A percentile compares a stretch with the other conserved stretches of the same genome.
These are phyloP conservation scores for Eucalyptus cladocalyx DNA, from an alignment of 345 rosid species.

Conservation along the genomic window DNA sequence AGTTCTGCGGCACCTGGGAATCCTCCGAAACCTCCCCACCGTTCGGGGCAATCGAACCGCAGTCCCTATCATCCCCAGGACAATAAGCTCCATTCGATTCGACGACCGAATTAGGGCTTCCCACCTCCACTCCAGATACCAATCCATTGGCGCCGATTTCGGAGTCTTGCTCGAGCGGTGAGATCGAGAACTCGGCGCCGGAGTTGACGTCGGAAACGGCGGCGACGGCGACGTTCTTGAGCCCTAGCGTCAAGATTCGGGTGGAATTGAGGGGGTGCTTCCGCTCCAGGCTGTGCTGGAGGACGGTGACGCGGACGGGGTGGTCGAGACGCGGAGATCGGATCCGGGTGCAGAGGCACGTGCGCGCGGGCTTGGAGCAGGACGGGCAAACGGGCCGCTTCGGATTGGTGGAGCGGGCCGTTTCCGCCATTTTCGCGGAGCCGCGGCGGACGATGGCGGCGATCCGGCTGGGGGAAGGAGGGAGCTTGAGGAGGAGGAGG, in stretches of 20 bases:
- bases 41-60: too few relatives aligned
- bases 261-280: slow-evolving; percentile 76
- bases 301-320: slow-evolving; percentile 56
- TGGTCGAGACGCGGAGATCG: slow-evolving; percentile 38
- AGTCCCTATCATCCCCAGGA: too few relatives aligned
- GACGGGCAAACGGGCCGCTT: slow-evolving; percentile 55
- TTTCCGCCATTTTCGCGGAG: neutral
- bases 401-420: slow-evolving; percentile 5
- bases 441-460: neutral
- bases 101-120: too few relatives aligned
- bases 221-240: slow-evolving; percentile 36
- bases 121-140: too few relatives aligned
- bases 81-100: too few relatives aligned
- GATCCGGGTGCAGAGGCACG: slow-evolving; percentile 62
- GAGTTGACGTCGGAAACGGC: slow-evolving; percentile 52
- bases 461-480: neutral
- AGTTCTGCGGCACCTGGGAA: too few relatives aligned
- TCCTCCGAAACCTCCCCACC: too few relatives aligned
- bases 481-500: neutral
- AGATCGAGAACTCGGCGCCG: slow-evolving; percentile 42
- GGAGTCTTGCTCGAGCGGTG: slow-evolving; percentile 6
- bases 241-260: slow-evolving; percentile 64
- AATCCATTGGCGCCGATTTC: neutral
- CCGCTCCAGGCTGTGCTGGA: slow-evolving; percentile 67
- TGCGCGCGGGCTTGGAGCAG: slow-evolving; percentile 53